phyloP scores from a whole-genome alignment of 163 green algal species.

The Trebouxia gelatinosa region DNA sequence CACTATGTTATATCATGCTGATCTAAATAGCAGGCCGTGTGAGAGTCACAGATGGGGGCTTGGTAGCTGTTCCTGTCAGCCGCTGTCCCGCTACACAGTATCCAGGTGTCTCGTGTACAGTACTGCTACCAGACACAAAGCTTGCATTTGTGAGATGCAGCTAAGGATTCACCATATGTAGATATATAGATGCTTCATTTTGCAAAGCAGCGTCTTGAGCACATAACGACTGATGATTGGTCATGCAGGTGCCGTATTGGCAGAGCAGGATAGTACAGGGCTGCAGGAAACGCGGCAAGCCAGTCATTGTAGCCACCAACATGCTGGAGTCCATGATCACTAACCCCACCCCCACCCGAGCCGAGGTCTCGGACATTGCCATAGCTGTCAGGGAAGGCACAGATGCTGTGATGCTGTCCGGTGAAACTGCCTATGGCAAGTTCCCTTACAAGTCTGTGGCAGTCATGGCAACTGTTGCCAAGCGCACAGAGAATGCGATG shows the following conservation, averaged over 20 bases:
- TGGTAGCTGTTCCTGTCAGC: no score
- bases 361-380: constrained; percentile 85
- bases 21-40: no score
- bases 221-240: no score
- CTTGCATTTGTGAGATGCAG: no score
- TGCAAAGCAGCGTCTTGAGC: no score
- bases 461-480: constrained; percentile 78
- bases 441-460: constrained; percentile 67
- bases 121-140: no score
- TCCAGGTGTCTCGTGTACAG: no score
- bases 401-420: constrained; percentile 83
- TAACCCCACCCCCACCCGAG: constrained; percentile 75
- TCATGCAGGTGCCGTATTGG: constrained; percentile 55
- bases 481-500: constrained; percentile 76
- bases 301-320: constrained; percentile 67
- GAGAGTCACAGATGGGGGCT: no score
- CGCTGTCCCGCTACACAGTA: no score
- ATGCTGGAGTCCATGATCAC: constrained; percentile 83
- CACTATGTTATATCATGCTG: no score
- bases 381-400: constrained; percentile 89
- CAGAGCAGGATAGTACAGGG: constrained; percentile 55
- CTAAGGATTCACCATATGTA: no score
- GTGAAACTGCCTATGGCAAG: constrained; percentile 69
- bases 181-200: no score
- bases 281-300: constrained; percentile 77